These are phyloP conservation scores for Sporothrix schenckii DNA, from an alignment of 2,329 filamentous ascomycete genomes.

Conservation along the genomic window DNA sequence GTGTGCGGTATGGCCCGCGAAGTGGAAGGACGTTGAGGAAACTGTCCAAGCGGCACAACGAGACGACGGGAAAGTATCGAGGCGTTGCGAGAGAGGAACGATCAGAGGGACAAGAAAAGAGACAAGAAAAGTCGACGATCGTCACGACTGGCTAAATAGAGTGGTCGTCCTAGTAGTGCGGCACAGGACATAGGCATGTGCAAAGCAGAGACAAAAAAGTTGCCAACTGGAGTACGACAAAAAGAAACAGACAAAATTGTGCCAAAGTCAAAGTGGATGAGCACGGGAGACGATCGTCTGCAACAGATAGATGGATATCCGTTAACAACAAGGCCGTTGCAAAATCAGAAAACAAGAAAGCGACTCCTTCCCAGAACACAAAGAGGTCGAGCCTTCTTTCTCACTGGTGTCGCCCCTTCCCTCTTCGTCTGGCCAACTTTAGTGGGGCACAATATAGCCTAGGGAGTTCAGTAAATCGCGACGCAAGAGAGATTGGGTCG, in stretches of 20 bases:
- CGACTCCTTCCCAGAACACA: neutral
- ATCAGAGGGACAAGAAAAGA: neutral
- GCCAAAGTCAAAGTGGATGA: neutral
- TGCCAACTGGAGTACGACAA: neutral
- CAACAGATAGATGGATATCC: constrained; percentile 22
- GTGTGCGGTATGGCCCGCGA: constrained; percentile 21
- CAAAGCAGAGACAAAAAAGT: neutral
- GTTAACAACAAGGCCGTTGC: constrained; percentile 22
- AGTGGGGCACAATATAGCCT: constrained; percentile 2
- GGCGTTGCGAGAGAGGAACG: neutral
- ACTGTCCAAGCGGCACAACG: neutral
- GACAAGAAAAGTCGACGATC: neutral
- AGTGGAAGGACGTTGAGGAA: neutral
- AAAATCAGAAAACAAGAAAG: neutral
- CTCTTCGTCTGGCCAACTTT: constrained; percentile 27
- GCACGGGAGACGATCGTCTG: constrained; percentile 12
- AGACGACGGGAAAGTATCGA: neutral
- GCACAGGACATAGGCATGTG: neutral
- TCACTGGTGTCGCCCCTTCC: constrained; percentile 14
- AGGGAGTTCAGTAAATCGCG: neutral
- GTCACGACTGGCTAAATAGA: neutral
- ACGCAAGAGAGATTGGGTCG: constrained; percentile 8
- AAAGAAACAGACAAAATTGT: constrained; percentile 13
- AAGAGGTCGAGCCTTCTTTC: neutral
- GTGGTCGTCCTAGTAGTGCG: neutral